Conservation (phyloP, 2,329 filamentous ascomycete genomes). For the Fusarium nygamai region DNA sequence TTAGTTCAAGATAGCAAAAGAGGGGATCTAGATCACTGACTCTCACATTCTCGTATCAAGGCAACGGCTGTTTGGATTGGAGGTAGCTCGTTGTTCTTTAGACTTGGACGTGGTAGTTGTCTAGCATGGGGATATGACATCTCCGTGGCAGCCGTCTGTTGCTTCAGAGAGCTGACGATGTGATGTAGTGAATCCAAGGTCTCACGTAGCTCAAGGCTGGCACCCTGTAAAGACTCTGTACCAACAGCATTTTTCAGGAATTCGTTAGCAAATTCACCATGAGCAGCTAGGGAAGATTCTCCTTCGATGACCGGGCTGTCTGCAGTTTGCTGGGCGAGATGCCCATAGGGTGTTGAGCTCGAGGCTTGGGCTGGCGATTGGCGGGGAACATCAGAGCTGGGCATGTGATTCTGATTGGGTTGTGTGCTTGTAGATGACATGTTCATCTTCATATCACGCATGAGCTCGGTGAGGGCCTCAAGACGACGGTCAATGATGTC, state of each 20-base stretch:
- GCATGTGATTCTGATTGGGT: slow-evolving; percentile 18
- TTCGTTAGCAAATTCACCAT: slow-evolving; percentile 58
- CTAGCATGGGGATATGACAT: slow-evolving; percentile 40
- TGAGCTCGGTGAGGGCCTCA: slow-evolving; percentile 47
- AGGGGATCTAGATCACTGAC: slow-evolving; percentile 15
- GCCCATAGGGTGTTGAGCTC: slow-evolving; percentile 30
- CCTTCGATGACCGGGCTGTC: slow-evolving; percentile 53
- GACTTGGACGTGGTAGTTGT: slow-evolving; percentile 27
- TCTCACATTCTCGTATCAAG: slow-evolving; percentile 33
- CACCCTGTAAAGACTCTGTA: slow-evolving; percentile 40
- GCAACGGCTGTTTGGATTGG: slow-evolving; percentile 39
- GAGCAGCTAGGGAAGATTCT: slow-evolving; percentile 57
- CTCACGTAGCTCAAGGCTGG: slow-evolving; percentile 48
- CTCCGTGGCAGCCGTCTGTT: slow-evolving; percentile 38
- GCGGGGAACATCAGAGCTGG: slow-evolving; percentile 18
- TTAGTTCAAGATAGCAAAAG: neutral
- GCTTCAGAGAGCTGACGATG: slow-evolving; percentile 40
- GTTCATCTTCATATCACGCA: slow-evolving; percentile 47
- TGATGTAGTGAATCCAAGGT: slow-evolving; percentile 49
- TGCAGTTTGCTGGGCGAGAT: slow-evolving; percentile 28
- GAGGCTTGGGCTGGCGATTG: slow-evolving; percentile 25
- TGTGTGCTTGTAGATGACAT: slow-evolving; percentile 26
- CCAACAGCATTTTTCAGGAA: slow-evolving; percentile 53
- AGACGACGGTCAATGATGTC: slow-evolving; percentile 51
- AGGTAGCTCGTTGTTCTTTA: slow-evolving; percentile 34